phyloP scores from a whole-genome alignment of 2,329 filamentous ascomycete genomes.

The Pleomassaria siparia region DNA sequence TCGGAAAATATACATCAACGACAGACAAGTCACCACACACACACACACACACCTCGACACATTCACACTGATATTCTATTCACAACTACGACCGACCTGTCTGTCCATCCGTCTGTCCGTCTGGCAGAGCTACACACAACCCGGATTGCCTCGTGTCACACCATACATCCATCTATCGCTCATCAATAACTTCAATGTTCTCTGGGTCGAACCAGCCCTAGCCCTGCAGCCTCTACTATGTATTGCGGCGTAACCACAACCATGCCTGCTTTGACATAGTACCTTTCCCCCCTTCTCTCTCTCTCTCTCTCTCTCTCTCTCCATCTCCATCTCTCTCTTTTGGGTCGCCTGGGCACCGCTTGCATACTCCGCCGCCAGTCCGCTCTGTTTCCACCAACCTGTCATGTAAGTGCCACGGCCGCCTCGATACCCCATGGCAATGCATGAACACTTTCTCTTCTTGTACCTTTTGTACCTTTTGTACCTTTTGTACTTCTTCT shows the following conservation, averaged over 20 bases:
- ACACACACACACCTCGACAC: no score
- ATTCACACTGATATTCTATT: no score
- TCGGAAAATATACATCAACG: no score
- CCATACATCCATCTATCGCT: no score
- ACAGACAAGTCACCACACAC: no score
- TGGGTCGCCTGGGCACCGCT: slow-evolving; percentile 7
- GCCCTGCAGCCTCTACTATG: slow-evolving; percentile 15
- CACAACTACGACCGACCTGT: no score
- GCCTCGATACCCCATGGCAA: slow-evolving; percentile 9
- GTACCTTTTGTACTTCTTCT: no score
- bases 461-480: no score
- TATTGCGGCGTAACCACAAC: neutral
- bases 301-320: slow-evolving; percentile 3
- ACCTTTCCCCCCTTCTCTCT: slow-evolving; percentile 11
- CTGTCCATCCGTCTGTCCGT: no score
- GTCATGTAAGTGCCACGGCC: slow-evolving; percentile 17
- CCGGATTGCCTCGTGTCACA: no score
- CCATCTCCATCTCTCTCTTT: slow-evolving; percentile 7
- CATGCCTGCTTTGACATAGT: slow-evolving; percentile 11
- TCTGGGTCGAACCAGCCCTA: slow-evolving; percentile 18
- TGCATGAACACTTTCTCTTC: slow-evolving; percentile 8
- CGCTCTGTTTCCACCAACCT: slow-evolving; percentile 10
- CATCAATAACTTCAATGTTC: no score
- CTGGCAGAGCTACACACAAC: no score
- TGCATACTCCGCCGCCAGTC: slow-evolving; percentile 3